Base-by-base conservation (phyloP, 108 stramenopile species). In the Aurantiochytrium sp. region DNA sequence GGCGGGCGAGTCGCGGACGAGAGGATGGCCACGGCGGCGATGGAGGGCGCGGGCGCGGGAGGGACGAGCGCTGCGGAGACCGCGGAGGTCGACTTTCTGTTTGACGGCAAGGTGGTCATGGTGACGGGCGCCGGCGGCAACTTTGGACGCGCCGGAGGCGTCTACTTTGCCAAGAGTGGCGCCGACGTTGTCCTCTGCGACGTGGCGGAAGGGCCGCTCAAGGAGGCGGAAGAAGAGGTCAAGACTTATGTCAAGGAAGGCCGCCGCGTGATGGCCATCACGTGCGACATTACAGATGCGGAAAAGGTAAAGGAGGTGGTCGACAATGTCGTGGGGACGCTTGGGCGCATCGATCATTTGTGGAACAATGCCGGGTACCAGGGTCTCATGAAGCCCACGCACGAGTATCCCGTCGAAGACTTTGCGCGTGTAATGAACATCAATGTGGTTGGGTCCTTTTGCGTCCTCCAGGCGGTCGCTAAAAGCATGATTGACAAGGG, bases 311-410 rank as follows among this genome's bases (percentile, higher is more conserved):
- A 95, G 57, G 72, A 72, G 2, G 92, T 95, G 10, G 89, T 95
- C 1, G 90, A 90, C 60, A 58, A 43, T 3, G 87, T 91, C 44
- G 90, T 94, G 4, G 64, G 91, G 35, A 58, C 88, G 35, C 92
- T 94, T 59, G 93, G 93, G 23, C 35, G 88, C 18, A 95, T 96
- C 43, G 93, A 97, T 64, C 90, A 96, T 89, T 88, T 96, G 21
- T 97, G 97, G 97, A 97, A 96, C 89, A 97, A 97, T 90, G 97
- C 97, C n/a, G 97, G 97, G 3, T 97, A 97, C 91, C 97, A 97
- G 92, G 97, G 97, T 19, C 92, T 95, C 58, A 96, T 97, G 49
- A 93, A 91, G 53, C 95, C 96, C 4, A 95, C 95, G 3, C 91
- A 96, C 59, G 95, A 96, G 58, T 97, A 97, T 88, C 92, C 94